A percentile compares a stretch with the other conserved stretches of the same genome.
phyloP scores from a whole-genome alignment of 495 filamentous ascomycete genomes.

The Baudoinia panamericana region DNA sequence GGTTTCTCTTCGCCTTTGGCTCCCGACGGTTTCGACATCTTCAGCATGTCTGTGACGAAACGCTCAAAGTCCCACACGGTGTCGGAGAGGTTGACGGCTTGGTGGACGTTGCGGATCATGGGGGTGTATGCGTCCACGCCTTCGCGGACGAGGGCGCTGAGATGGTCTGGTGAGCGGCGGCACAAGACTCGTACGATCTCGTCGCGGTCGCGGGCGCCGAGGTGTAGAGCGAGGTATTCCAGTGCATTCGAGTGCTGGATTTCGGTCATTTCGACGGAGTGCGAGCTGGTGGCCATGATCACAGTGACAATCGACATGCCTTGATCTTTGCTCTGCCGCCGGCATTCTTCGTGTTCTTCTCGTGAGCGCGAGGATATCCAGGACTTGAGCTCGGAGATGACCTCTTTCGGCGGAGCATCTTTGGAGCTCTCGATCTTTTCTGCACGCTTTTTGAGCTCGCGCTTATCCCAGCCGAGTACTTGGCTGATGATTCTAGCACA shows the following conservation, averaged over 20 bases:
- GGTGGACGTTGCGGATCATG: constrained; percentile 49
- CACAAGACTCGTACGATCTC: constrained; percentile 45
- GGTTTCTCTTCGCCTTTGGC: constrained; percentile 18
- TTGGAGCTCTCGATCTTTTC: constrained; percentile 41
- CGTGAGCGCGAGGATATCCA: constrained; percentile 33
- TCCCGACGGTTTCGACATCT: constrained; percentile 26
- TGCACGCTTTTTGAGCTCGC: constrained; percentile 41
- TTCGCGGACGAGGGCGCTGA: constrained; percentile 45
- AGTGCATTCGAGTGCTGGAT: constrained; percentile 40
- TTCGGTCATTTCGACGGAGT: constrained; percentile 31
- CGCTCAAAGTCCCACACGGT: constrained; percentile 43
- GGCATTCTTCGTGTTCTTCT: constrained; percentile 36
- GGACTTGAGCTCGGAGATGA: constrained; percentile 37
- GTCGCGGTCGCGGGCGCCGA: constrained; percentile 49
- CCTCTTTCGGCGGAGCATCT: constrained; percentile 35
- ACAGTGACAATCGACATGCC: constrained; percentile 39
- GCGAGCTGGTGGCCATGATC: constrained; percentile 33
- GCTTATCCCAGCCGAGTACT: constrained; percentile 47
- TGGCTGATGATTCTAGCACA: constrained; percentile 46
- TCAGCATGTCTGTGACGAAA: constrained; percentile 50
- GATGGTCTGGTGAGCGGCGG: constrained; percentile 43
- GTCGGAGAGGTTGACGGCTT: constrained; percentile 48
- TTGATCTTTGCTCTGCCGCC: constrained; percentile 31
- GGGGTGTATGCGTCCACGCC: constrained; percentile 48
- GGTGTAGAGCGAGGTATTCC: constrained; percentile 45